Conservation (phyloP, 306 rosid genomes). For the Cotoneaster glaucophyllus region DNA sequence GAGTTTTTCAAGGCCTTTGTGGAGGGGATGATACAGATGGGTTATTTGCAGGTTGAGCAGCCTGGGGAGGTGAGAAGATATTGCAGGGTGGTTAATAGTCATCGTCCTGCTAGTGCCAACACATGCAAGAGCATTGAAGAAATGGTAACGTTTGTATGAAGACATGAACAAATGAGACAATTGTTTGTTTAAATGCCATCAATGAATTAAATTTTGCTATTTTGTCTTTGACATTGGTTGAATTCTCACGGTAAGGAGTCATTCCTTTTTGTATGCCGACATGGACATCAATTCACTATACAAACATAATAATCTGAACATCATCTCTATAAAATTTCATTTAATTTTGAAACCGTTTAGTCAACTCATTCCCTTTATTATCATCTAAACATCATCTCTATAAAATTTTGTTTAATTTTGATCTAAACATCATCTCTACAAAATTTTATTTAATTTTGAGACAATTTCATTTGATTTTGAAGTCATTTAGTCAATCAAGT, state of each 20-base stretch:
- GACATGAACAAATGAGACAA: background rate
- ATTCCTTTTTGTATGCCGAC: background rate
- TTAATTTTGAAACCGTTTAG: background rate
- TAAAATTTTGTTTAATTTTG: too few relatives aligned
- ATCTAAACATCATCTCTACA: too few relatives aligned
- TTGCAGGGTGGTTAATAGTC: background rate
- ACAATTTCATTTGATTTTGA: too few relatives aligned
- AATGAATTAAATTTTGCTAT: background rate
- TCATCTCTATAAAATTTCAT: too few relatives aligned
- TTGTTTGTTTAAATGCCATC: background rate
- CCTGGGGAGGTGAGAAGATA: constrained; percentile 67
- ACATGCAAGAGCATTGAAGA: background rate
- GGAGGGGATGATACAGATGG: constrained; percentile 78
- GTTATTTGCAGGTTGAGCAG: constrained; percentile 56
- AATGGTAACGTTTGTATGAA: background rate
- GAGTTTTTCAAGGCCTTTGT: constrained; percentile 56
- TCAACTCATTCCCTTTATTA: too few relatives aligned
- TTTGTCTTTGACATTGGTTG: background rate
- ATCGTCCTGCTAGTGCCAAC: background rate
- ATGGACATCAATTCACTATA: background rate
- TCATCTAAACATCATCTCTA: too few relatives aligned
- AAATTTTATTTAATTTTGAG: too few relatives aligned
- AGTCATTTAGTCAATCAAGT: too few relatives aligned
- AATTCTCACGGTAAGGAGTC: too few relatives aligned
- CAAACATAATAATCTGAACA: too few relatives aligned